Evolutionary conservation across 1,284 basidiomycete species (phyloP), one percentile per base, ranked within the genome.

Genomic region (Butyriboletus regius): DNA sequence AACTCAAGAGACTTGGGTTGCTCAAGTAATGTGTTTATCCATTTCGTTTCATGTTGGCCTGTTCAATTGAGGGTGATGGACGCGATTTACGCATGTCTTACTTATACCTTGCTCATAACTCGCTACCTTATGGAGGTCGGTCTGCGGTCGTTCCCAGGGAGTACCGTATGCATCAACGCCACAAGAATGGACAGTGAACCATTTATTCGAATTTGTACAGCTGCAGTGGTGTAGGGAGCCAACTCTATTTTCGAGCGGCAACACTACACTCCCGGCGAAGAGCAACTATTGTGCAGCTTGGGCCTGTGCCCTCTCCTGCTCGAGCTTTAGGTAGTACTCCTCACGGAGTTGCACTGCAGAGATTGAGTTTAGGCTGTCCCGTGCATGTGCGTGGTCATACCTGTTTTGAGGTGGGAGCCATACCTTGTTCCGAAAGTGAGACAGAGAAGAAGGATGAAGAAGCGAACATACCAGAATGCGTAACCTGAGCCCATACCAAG

Each of bases 261-360:
- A 17, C n/a, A n/a, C n/a, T 17, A 35, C n/a, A 15, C 7, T 10
- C 17, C 44, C 29, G 3, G 28, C 4, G 14, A 26, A 24, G 13
- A 28, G 14, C 9, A 29, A 32, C 32, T 31, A 20, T 48, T 13
- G 61, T 43, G 52, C 53, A 15, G 60, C 43, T 32, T 60, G 54
- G 28, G 22, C 53, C 49, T 61, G 58, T 44, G 52, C 40, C 73
- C 66, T 80, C 74, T 67, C 63, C 64, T 75, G 78, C 75, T 91
- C 88, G 52, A 90, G 76, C 69, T 82, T 88, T 63, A 90, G 72
- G 72, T 92, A 92, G 72, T 75, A 90, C 62, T 79, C 81, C 71
- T 92, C 89, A 67, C 88, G 85, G 54, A 74, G 76, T 64, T 83
- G 82, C 50, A 89, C 89, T 92, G 64, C 24, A 60, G 34, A 57